Percentiles rank a stretch among this genome's conserved stretches.
phyloP scores from a whole-genome alignment of 2,329 filamentous ascomycete genomes.

The Nannizziopsis barbatae region DNA sequence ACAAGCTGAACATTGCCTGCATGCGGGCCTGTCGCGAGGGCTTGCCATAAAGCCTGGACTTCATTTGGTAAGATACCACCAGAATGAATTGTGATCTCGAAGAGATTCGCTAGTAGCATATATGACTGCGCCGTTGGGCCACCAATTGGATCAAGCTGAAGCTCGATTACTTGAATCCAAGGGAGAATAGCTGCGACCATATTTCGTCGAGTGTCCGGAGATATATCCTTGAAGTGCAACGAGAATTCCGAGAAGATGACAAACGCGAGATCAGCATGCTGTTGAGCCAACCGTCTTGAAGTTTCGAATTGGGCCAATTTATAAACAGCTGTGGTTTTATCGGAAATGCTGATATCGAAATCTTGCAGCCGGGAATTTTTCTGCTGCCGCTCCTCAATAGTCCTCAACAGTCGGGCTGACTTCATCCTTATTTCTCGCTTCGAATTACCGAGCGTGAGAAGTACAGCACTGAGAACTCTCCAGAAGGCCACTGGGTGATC shows the following conservation, averaged over 20 bases:
- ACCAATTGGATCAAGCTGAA: constrained; percentile 83
- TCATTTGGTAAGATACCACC: constrained; percentile 85
- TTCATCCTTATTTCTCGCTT: constrained; percentile 81
- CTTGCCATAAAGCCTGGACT: constrained; percentile 95
- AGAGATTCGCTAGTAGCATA: constrained; percentile 84
- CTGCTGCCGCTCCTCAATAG: constrained; percentile 69
- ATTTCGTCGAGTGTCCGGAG: constrained; percentile 74
- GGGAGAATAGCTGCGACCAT: constrained; percentile 89
- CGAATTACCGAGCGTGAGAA: constrained; percentile 88
- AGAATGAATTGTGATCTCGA: constrained; percentile 91
- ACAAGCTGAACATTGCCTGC: constrained; percentile 89
- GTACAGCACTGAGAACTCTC: constrained; percentile 75
- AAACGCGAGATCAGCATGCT: constrained; percentile 81
- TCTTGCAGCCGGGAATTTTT: constrained; percentile 88
- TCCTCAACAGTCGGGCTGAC: constrained; percentile 67
- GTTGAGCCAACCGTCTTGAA: constrained; percentile 75
- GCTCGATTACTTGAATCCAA: constrained; percentile 89
- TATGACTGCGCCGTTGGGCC: constrained; percentile 86
- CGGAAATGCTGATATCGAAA: constrained; percentile 95
- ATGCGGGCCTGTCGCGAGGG: constrained; percentile 82
- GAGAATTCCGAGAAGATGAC: constrained; percentile 94
- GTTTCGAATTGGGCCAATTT: constrained; percentile 96
- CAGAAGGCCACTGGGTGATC: constrained; percentile 79
- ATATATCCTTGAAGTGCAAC: constrained; percentile 77
- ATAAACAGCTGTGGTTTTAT: constrained; percentile 96